Evolutionary conservation across 352 stramenopile genomes (phyloP).

Genomic region (Phytophthora parvispora): DNA sequence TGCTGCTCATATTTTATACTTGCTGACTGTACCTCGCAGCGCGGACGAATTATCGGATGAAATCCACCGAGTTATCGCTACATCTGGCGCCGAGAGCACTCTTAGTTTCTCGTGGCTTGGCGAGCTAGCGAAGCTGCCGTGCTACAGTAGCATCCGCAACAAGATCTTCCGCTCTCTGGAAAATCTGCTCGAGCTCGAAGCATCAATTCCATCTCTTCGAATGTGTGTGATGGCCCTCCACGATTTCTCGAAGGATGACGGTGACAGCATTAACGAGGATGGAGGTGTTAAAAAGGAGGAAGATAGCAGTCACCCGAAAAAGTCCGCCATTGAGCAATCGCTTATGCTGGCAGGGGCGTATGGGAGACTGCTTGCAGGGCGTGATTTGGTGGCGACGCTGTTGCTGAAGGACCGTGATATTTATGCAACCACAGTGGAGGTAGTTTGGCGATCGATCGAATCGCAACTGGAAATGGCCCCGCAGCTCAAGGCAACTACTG

Average conservation of each 20-base stretch:
- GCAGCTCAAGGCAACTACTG: slow-evolving; percentile 59
- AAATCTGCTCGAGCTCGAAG: slow-evolving; percentile 76
- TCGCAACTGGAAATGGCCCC: slow-evolving; percentile 63
- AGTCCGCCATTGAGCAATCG: slow-evolving; percentile 60
- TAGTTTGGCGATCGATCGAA: slow-evolving; percentile 78
- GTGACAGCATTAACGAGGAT: slow-evolving; percentile 1
- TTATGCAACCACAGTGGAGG: slow-evolving; percentile 72
- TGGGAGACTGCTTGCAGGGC: slow-evolving; percentile 69
- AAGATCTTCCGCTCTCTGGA: slow-evolving; percentile 76
- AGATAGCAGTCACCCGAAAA: slow-evolving; percentile 29
- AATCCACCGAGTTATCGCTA: slow-evolving; percentile 20
- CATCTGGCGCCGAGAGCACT: slow-evolving; percentile 22
- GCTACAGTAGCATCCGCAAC: slow-evolving; percentile 65
- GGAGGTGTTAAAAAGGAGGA: slow-evolving; percentile 27
- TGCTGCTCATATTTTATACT: slow-evolving; percentile 71
- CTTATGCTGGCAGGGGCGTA: slow-evolving; percentile 73
- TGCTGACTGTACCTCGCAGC: slow-evolving; percentile 50
- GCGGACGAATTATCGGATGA: slow-evolving; percentile 42
- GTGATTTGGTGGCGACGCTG: slow-evolving; percentile 72
- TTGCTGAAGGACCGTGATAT: slow-evolving; percentile 70
- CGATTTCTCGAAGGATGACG: slow-evolving; percentile 63
- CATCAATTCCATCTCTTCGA: slow-evolving; percentile 71
- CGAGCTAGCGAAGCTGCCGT: slow-evolving; percentile 72
- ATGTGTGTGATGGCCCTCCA: slow-evolving; percentile 78
- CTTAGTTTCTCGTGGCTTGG: slow-evolving; percentile 82